Base-by-base conservation (phyloP, 139 green algal species). In the Tetratostichococcus sp. region DNA sequence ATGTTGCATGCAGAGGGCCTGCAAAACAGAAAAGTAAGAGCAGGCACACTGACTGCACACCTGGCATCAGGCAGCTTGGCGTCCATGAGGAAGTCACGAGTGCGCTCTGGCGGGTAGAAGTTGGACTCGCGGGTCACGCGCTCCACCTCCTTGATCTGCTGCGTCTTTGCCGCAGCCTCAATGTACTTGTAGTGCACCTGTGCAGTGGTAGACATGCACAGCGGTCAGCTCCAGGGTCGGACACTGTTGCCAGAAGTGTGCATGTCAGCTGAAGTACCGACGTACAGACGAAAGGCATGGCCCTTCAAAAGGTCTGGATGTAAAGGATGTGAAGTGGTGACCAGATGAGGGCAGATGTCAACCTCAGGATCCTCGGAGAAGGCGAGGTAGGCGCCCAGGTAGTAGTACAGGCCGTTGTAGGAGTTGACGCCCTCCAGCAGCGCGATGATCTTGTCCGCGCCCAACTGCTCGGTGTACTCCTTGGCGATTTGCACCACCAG, bases 51-150 rank as follows among this genome's bases (percentile, higher is more conserved):
- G 4, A 22, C 28, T 2, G 26, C 62, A 4, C 62, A 65, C 77
- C 96, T 84, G 0, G 94, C 93, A 78, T 99, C 96, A 21, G 94
- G 93, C 74, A 99, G 90, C 87, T 98, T 98, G 39, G 91, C 87
- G 85, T 99, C 96, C 96, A 98, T 98, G n/a, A 99, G 90, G 89
- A 99, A 98, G 71, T 88, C 85, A 82, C 93, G 94, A 26, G 86
- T 88, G 34, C 88, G 89, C 74, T 98, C 95, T n/a, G 96, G 84
- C 3, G 94, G 92, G 83, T 97, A 98, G 78, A 92, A 80, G 50
- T 85, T 86, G 76, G 73, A 90, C 90, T 99, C 96, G 31, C 96
- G 89, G 0, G 96, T 99, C 43, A 97, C 86, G 21, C 96, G 92
- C 87, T 99, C 96, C 66, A 99, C 96, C 87, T 99, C 94, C 86